A percentile compares a stretch with the other conserved stretches of the same genome.
Evolutionary conservation across 495 filamentous ascomycete genomes (phyloP).

Genomic region (Sordaria brevicollis): DNA sequence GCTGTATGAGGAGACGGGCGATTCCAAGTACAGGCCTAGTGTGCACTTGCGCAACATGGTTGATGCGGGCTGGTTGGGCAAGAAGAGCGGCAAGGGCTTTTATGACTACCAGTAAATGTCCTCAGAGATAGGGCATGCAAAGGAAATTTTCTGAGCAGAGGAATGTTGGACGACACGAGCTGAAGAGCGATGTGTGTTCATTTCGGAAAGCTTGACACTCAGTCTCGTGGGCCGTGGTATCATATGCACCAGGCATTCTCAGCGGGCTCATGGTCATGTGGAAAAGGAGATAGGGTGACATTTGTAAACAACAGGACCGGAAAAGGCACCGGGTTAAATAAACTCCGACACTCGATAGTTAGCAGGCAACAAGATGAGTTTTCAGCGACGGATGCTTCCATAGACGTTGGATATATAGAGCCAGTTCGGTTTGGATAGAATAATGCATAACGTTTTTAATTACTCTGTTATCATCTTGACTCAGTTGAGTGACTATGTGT

Average conservation of each 20-base stretch:
- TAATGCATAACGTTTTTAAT: not conserved
- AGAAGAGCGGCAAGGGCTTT: conserved; percentile 95
- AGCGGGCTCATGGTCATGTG: no score
- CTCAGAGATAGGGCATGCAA: not conserved
- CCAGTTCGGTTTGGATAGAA: not conserved
- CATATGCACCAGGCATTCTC: not conserved
- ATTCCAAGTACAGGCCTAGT: conserved; percentile 87
- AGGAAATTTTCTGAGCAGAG: not conserved
- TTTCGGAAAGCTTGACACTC: not conserved
- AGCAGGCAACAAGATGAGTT: not conserved
- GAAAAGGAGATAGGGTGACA: not conserved
- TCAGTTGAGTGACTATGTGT: not conserved
- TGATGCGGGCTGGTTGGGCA: conserved; percentile 93
- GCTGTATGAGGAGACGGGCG: conserved; percentile 79
- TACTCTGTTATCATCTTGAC: not conserved
- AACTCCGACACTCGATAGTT: not conserved
- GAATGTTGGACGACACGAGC: not conserved
- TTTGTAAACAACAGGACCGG: not conserved
- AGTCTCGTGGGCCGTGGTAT: not conserved
- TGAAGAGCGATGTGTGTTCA: not conserved
- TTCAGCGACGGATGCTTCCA: not conserved
- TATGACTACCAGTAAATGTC: conserved; percentile 57
- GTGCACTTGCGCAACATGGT: conserved; percentile 90
- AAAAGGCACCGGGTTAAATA: not conserved
- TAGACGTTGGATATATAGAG: not conserved